Base-by-base conservation (phyloP, 2,329 filamentous ascomycete genomes). In the Sphaerulina musiva region DNA sequence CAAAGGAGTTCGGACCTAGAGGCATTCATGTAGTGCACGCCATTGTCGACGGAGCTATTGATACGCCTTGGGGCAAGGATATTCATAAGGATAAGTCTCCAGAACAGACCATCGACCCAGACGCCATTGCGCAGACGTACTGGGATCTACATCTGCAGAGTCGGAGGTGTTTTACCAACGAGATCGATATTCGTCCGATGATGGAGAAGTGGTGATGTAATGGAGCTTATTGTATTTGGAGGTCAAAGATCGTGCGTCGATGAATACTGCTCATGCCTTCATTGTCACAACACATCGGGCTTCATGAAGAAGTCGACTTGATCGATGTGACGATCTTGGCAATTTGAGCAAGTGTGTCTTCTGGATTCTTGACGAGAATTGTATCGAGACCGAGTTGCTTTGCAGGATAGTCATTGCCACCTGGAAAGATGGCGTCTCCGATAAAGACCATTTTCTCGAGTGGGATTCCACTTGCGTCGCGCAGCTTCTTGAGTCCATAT, bases 111-210 rank as follows among this genome's bases (percentile, higher is more conserved):
- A 80, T 95, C 54, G 82, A 73, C 59, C 78, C 88, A 7, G 84
- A 87, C 59, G 85, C 91, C 83, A 93, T 95, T 75, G 89, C 89
- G 10, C 87, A 93, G 59, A 81, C 81, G 6, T 95, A 95, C 65
- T 95, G 88, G 87, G 76, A 85, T 67, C 68, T 95, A 61, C 89
- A 95, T 66, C 86, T 84, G 0, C 89, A 95, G 73, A 86, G 84
- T 23, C 78, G 80, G 59, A 89, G 85, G 6, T 81, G 82, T 2
- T 93, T 91, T 65, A 89, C 87, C 0, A 86, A 87, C 66, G 87
- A 93, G 72, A 69, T 93, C 61, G 89, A 93, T 70, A 73, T 90
- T 29, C 77, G 89, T 58, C 88, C 89, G 1, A 89, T 81, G 69
- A 76, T 89, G 52, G 89, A 95, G 76, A 93, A 89, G 68, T 95